phyloP scores from a whole-genome alignment of 1,284 basidiomycete genomes.

The Papiliotrema laurentii region DNA sequence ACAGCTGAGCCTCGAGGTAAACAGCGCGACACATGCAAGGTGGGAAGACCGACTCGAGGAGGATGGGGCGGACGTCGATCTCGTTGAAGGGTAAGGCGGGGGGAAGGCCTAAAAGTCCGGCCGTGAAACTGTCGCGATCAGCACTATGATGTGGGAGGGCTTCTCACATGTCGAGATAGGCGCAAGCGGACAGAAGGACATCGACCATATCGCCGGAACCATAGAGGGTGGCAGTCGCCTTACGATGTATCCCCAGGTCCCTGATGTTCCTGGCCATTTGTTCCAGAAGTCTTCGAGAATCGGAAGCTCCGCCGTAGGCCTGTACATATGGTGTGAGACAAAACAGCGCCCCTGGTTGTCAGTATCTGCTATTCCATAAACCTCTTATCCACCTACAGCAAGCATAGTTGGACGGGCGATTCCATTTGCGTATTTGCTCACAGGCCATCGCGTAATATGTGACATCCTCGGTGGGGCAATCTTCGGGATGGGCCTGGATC shows the following conservation, averaged over 20 bases:
- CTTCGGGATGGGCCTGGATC: constrained; percentile 3
- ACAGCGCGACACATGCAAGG: constrained; percentile 10
- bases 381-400: constrained; percentile 15
- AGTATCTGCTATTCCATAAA: neutral
- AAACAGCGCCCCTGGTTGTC: constrained; percentile 18
- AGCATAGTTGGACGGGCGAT: constrained; percentile 16
- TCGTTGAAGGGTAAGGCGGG: constrained; percentile 17
- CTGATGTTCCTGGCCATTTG: constrained; percentile 27
- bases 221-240: constrained; percentile 19
- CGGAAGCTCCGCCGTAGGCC: constrained; percentile 17
- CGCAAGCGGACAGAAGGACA: constrained; percentile 18
- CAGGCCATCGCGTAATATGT: constrained; percentile 26
- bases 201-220: constrained; percentile 18
- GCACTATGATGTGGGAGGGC: neutral
- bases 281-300: constrained; percentile 16
- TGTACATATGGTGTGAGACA: constrained; percentile 18
- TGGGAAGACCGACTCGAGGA: constrained; percentile 9
- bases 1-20: constrained; percentile 11
- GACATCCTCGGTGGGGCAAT: constrained; percentile 17
- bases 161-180: constrained; percentile 29
- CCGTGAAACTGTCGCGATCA: constrained; percentile 13
- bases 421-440: constrained; percentile 16
- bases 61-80: constrained; percentile 19
- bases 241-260: constrained; percentile 20
- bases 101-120: constrained; percentile 16